Evolutionary conservation across 2,329 filamentous ascomycete species (phyloP).

Genomic region (Scedosporium aurantiacum): DNA sequence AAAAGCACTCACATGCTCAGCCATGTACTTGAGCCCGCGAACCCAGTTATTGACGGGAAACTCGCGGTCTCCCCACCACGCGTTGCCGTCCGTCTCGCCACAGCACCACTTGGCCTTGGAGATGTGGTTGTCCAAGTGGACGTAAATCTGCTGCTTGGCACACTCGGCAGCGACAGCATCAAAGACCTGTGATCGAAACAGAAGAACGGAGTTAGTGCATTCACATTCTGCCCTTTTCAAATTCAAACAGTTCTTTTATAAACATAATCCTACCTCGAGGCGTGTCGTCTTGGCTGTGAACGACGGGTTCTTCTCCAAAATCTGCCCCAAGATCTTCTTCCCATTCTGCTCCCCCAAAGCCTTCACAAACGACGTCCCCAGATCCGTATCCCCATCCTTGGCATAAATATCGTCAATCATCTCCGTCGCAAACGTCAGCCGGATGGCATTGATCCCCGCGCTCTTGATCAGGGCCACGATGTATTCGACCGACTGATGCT

Average conservation of each 20-base stretch:
- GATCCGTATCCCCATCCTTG: slow-evolving; percentile 35
- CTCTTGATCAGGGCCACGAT: slow-evolving; percentile 47
- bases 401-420: slow-evolving; percentile 49
- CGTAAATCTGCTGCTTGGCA: slow-evolving; percentile 41
- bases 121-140: slow-evolving; percentile 52
- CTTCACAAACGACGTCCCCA: slow-evolving; percentile 31
- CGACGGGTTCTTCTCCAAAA: slow-evolving; percentile 44
- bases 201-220: background rate
- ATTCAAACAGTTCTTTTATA: background rate
- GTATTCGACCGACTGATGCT: slow-evolving; percentile 44
- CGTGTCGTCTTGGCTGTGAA: slow-evolving; percentile 44
- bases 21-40: slow-evolving; percentile 49
- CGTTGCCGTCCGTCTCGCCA: slow-evolving; percentile 40
- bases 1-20: slow-evolving; percentile 34
- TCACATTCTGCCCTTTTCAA: no score
- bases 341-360: slow-evolving; percentile 43
- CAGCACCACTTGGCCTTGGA: slow-evolving; percentile 50
- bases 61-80: slow-evolving; percentile 50
- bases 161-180: slow-evolving; percentile 52
- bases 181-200: slow-evolving; percentile 22
- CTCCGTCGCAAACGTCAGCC: slow-evolving; percentile 52
- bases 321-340: slow-evolving; percentile 34
- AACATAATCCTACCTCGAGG: slow-evolving; percentile 26
- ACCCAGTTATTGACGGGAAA: slow-evolving; percentile 50
- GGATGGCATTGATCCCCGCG: slow-evolving; percentile 51